These are phyloP conservation scores for Rutidosis leptorrhynchoides DNA, from an alignment of 129 eudicot genomes.

Conservation along the genomic window DNA sequence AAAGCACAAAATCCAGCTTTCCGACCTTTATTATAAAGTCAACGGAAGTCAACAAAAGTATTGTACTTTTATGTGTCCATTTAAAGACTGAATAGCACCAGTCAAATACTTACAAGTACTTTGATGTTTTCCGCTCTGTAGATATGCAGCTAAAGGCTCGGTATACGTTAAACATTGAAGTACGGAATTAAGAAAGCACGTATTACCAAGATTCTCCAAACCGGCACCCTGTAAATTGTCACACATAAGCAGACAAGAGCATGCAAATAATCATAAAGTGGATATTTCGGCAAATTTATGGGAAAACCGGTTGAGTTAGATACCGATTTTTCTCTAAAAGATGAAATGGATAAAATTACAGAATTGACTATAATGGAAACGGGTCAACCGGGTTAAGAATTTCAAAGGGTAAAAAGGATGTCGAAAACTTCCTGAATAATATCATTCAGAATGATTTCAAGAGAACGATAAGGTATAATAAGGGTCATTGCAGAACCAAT, in stretches of 20 bases:
- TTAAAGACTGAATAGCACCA: neutral
- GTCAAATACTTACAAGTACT: constrained; percentile 62
- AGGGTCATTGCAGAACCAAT: neutral
- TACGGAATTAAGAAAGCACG: constrained; percentile 90
- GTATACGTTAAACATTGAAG: constrained; percentile 92
- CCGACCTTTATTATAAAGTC: constrained; percentile 52
- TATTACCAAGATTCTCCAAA: constrained; percentile 91
- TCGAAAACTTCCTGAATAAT: neutral
- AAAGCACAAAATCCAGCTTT: constrained; percentile 91
- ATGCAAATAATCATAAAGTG: neutral
- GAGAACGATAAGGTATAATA: neutral
- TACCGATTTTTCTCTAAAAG: neutral
- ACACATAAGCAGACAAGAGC: constrained; percentile 7
- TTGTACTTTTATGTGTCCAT: neutral
- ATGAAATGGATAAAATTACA: neutral
- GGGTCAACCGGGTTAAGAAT: neutral
- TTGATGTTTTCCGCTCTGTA: constrained; percentile 88
- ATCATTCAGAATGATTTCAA: neutral
- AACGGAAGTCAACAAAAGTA: neutral
- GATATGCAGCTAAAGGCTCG: constrained; percentile 89
- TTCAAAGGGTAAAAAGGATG: neutral
- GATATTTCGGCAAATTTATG: neutral
- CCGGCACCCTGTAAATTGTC: constrained; percentile 82
- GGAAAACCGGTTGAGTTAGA: neutral
- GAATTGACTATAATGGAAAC: neutral